Conservation (phyloP, 352 stramenopile genomes). For the Pythium brassicae region DNA sequence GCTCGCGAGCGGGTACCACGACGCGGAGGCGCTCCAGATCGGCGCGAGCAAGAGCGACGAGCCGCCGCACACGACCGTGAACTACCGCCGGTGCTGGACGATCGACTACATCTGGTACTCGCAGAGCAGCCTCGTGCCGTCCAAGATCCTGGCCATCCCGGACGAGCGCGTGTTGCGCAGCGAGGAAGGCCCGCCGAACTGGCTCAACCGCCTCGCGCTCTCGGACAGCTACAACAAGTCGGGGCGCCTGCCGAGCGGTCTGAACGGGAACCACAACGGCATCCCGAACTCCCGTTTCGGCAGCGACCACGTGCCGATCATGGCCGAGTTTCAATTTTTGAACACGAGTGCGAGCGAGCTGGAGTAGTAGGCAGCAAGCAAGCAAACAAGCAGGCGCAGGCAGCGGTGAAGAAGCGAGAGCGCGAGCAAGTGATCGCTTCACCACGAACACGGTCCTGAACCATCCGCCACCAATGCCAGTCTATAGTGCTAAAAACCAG, state of each 20-base stretch:
- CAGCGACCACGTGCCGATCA: conserved; percentile 84
- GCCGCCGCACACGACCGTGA: conserved; percentile 81
- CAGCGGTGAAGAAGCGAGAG: too few relatives aligned
- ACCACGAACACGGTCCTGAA: too few relatives aligned
- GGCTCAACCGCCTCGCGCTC: conserved; percentile 72
- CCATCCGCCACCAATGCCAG: too few relatives aligned
- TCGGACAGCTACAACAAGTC: conserved; percentile 64
- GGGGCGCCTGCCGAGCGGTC: conserved; percentile 51
- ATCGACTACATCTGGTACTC: conserved; percentile 91
- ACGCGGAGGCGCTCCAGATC: conserved; percentile 21
- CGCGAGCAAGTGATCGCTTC: too few relatives aligned
- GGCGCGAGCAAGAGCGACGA: conserved; percentile 53
- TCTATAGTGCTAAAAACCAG: too few relatives aligned
- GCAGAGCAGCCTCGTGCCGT: conserved; percentile 51
- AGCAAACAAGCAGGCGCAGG: not conserved
- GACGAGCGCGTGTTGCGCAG: conserved; percentile 56
- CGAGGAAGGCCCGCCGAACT: conserved; percentile 72
- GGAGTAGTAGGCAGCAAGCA: not conserved
- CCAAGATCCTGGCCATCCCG: conserved; percentile 67
- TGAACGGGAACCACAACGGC: conserved; percentile 82
- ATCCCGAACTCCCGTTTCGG: conserved; percentile 84
- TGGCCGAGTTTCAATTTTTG: conserved; percentile 82
- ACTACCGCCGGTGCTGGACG: conserved; percentile 83
- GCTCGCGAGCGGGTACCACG: conserved; percentile 15
- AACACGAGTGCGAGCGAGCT: conserved; percentile 15